phyloP scores from a whole-genome alignment of 257 asterid species.

The Thymus quinquecostatus region DNA sequence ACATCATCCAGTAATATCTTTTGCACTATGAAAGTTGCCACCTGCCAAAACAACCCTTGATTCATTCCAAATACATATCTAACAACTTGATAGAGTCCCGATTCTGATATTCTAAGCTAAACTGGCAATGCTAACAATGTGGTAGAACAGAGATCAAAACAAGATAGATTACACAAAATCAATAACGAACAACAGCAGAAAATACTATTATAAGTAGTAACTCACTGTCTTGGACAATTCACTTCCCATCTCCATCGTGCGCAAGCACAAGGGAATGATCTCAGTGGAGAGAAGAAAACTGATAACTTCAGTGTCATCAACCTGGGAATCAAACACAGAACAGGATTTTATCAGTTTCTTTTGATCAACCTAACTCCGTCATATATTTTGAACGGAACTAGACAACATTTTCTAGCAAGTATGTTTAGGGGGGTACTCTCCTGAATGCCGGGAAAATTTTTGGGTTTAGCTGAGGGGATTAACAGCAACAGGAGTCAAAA shows the following conservation, averaged over 20 bases:
- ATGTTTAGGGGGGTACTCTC: no score
- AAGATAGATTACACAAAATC: neutral
- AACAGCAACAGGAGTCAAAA: no score
- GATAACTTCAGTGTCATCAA: constrained; percentile 91
- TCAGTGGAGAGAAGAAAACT: constrained; percentile 91
- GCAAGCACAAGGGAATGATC: constrained; percentile 91
- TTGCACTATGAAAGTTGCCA: constrained; percentile 94
- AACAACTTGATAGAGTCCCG: no score
- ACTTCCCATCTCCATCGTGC: constrained; percentile 98
- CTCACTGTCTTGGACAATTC: constrained; percentile 92
- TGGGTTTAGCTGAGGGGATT: no score
- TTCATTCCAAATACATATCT: constrained; percentile 5
- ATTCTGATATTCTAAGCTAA: no score
- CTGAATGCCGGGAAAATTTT: no score
- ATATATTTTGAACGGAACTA: no score
- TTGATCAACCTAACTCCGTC: no score
- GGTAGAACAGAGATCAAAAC: neutral
- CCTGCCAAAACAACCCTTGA: constrained; percentile 53
- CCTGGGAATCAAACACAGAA: constrained; percentile 46
- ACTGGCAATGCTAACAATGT: no score
- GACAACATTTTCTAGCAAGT: no score
- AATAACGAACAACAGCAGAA: constrained; percentile 15
- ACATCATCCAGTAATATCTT: constrained; percentile 94
- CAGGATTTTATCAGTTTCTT: no score
- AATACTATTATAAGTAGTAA: constrained; percentile 26